Base-by-base conservation (phyloP, 495 filamentous ascomycete genomes). In the Trichoderma erinaceum region DNA sequence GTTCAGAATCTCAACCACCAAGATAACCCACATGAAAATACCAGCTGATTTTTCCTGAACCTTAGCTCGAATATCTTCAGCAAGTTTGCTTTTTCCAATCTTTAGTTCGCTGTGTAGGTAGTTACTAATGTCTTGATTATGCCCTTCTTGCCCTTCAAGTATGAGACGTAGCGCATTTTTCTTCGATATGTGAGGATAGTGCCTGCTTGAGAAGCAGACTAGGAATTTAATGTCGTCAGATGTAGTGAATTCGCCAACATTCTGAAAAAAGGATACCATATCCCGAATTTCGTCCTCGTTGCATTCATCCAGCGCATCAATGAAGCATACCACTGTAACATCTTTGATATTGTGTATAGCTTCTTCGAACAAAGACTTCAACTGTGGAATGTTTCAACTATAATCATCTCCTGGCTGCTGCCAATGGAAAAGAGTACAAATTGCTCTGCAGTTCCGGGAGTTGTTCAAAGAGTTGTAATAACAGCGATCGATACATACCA, bases 241-340 rank as follows among this genome's bases (percentile, higher is more conserved):
- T 0, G 25, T 18, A 1, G 70, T 64, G 41, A 29, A 27, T 15
- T 29, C 15, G n/a, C 63, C 67, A 38, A 76, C n/a, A 13, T 48
- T 32, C 46, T 72, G 21, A 66, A 77, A 70, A 32, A 69, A 66
- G 7, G 64, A 21, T 15, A 75, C 66, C 63, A 73, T 0, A 82
- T 32, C 18, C 67, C 56, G 0, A 63, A 44, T 69, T 41, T 64
- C 58, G 41, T 66, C 64, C 27, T 65, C 41, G 15, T 41, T 29
- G 38, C 72, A 81, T 70, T 83, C 82, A 70, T 84, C 82, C 13
- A 84, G 70, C 0, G 80, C 83, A 68, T 83, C 81, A 18, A 84
- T 50, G 18, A 83, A 71, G 29, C 29, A 29, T 4, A 29, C 29
- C 29, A 29, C 1, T 29, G 1, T 4, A 29, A 1, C 29, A 4